Conservation (phyloP, 768 basidiomycete genomes). For the Tubosaeta brunneosetosa region DNA sequence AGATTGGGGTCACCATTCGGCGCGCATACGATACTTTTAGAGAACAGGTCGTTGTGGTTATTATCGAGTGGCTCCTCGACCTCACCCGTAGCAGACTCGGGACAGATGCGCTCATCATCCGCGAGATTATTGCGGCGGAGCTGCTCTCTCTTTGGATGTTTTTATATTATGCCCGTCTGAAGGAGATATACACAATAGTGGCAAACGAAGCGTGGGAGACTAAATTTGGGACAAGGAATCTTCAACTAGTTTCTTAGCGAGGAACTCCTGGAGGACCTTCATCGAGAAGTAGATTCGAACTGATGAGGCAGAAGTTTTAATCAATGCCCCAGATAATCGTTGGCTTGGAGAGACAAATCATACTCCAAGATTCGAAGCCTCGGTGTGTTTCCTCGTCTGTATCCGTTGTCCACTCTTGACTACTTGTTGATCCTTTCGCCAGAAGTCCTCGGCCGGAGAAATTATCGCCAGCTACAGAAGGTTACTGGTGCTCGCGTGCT, state of each 20-base stretch:
- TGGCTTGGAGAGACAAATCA: too few relatives aligned
- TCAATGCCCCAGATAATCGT: too few relatives aligned
- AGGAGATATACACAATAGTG: too few relatives aligned
- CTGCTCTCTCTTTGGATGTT: conserved; percentile 61
- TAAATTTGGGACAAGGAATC: too few relatives aligned
- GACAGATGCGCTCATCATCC: conserved; percentile 59
- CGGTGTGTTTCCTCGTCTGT: neutral
- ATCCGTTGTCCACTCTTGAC: neutral
- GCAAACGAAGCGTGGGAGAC: too few relatives aligned
- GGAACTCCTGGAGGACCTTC: too few relatives aligned
- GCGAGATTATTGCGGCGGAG: conserved; percentile 69
- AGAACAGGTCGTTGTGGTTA: conserved; percentile 77
- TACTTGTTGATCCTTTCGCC: neutral
- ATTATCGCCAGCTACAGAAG: neutral
- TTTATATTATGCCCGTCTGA: too few relatives aligned
- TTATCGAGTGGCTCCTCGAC: conserved; percentile 85
- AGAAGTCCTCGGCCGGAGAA: neutral
- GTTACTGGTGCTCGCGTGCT: neutral
- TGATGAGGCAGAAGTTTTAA: too few relatives aligned
- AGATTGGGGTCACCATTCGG: conserved; percentile 86
- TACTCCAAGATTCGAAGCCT: neutral
- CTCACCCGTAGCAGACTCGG: conserved; percentile 69
- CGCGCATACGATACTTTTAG: conserved; percentile 83
- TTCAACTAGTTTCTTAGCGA: too few relatives aligned
- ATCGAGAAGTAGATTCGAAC: too few relatives aligned